Base-by-base conservation (phyloP, 2,329 filamentous ascomycete species). In the Pyricularia grisea region DNA sequence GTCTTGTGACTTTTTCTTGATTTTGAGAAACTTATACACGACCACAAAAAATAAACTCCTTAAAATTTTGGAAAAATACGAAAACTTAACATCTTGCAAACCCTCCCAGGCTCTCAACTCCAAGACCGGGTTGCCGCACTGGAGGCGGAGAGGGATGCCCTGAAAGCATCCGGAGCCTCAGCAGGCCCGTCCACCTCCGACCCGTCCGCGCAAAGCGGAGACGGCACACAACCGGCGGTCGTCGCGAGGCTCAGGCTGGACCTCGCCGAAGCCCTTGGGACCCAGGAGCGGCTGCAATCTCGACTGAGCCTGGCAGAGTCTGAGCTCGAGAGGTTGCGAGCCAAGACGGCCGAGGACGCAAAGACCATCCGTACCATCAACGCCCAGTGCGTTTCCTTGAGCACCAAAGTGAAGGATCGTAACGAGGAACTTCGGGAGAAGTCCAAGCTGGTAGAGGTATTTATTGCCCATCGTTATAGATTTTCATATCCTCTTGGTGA, bases 391-490 rank as follows among this genome's bases (percentile, higher is more conserved):
- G 82, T 84, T 23, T 79, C 83, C 2, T 80, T 95, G 23, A 83
- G 86, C 67, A 84, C 88, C 61, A 89, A 89, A 71, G 81, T 97
- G 60, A 89, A 87, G 72, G 94, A 97, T 77, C 84, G 91, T 33
- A 92, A 96, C 71, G 92, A 96, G 74, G 95, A 98, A 81, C 79
- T 97, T 36, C 87, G 85, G 69, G 92, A 89, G 70, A 97, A 97
- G 82, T 88, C 89, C 36, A 92, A 94, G 77, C 81, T 97, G 72
- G 85, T 97, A 2, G 90, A 93, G 82, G 89, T 90, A 74, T 69
- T 72, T 25, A 27, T 25, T 20, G 20, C 23, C 10, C 20, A 12
- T 27, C 27, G 23, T 20, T 11, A 36, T 6, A 20, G 10, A 10
- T 31, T 28, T 50, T 25, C 14, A n/a, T n/a, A 14, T 5, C n/a